Evolutionary conservation across 1,139 yeast genomes (phyloP).

Genomic region (Taphrina flavorubra): DNA sequence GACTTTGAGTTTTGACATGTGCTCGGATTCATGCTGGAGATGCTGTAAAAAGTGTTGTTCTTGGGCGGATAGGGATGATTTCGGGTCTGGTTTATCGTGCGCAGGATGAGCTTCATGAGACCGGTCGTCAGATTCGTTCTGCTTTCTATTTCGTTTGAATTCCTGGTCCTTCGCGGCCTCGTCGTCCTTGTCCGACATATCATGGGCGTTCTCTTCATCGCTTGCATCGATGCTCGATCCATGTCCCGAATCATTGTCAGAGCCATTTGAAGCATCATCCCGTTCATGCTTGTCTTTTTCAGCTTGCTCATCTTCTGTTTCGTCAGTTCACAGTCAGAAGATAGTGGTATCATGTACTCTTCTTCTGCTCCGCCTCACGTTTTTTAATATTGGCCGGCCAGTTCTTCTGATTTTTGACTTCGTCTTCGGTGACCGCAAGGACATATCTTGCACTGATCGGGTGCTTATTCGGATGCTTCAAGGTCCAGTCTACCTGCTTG

Average conservation of each 20-base stretch:
- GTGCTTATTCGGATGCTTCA: conserved; percentile 8
- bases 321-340: neutral
- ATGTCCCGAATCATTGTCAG: conserved; percentile 1
- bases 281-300: neutral
- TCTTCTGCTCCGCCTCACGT: neutral
- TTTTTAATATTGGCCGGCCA: neutral
- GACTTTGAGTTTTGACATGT: conserved; percentile 2
- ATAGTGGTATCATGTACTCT: neutral
- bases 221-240: neutral
- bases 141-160: conserved; percentile 15
- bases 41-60: conserved; percentile 13
- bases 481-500: neutral
- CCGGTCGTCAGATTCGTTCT: conserved; percentile 5
- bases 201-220: neutral
- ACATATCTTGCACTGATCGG: conserved; percentile 14
- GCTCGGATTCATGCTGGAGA: conserved; percentile 13
- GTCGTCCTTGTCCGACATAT: neutral
- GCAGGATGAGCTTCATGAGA: conserved; percentile 10
- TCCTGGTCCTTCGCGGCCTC: conserved; percentile 11
- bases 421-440: conserved; percentile 6
- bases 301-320: neutral
- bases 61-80: conserved; percentile 1
- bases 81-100: conserved; percentile 7
- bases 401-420: neutral
- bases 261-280: neutral